Evolutionary conservation across 108 stramenopile species (phyloP), one percentile per base, ranked within the genome.

Genomic region (Cyclotella kingstonii): DNA sequence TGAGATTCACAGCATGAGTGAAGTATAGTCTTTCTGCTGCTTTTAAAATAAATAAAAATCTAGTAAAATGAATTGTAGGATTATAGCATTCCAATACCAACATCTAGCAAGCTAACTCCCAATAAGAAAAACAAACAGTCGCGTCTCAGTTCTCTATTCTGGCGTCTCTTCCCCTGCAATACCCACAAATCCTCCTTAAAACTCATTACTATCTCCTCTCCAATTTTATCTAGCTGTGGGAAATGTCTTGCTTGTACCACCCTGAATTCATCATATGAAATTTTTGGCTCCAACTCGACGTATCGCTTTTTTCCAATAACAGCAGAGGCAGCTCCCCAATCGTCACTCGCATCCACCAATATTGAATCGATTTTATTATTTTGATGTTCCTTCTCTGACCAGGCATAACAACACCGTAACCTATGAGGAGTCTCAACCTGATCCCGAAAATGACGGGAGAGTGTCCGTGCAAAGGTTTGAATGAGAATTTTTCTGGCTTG

Each of bases 371-470:
- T 45, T 43, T 80, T 81, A 60, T 86, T 88, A 53, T 84, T 63
- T 62, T 95, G 94, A 63, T 95, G 88, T 28, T 74, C 62, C 61
- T 95, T 95, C 17, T 90, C 83, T 10, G 90, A 87, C 94, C 94
- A 95, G 2, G 90, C 89, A 61, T 95, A 95, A 47, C 88, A 83
- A 62, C 90, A 91, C 22, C 94, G 77, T 10, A 95, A 60, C 57
- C 94, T 77, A 68, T 95, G 94, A 18, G 85, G 73, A 33, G 86
- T 73, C 74, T 95, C 94, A 17, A 88, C 84, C 49, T 95, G 90
- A 61, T 86, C 80, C 26, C 82, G 78, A 76, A 91, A 95, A 50
- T 88, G 86, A 26, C 66, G 63, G 28, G 59, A 50, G 36, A 79
- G 68, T 0, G 90, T 68, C 14, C 52, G 49, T 15, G 63, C 35